Evolutionary conservation across 441 rosid genomes (phyloP), one percentile per base, ranked within the genome.

Genomic region (Populus hybrid): DNA sequence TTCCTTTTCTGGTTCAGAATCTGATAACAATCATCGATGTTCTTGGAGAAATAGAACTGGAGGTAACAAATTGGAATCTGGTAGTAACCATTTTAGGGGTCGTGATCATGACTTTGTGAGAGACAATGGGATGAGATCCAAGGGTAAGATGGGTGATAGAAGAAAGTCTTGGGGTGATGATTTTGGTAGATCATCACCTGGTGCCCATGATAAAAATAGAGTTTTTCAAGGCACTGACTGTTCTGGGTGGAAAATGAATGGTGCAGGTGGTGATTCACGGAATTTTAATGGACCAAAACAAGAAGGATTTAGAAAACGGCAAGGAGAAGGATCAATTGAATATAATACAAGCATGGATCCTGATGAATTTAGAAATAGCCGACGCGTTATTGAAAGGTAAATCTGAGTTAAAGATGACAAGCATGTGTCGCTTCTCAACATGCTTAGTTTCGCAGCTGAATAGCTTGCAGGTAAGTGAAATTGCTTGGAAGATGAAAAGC

Each of bases 381-480:
- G 90, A 32, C 86, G 90, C n/a, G 87, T 90, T 46, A 90, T 87
- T 38, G 90, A 87, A 81, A 83, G 90, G 81, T 89, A 71, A 82
- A 38, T 38, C 46, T 38, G 46, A 38, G 46, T 38, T 38, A 38
- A 38, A 38, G 12, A 38, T 38, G 46, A 38, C 12, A 38, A 10
- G 0, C 46, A 38, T 10, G 12, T 38, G 46, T 38, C 46, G 1
- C 42, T 8, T 38, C 42, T 38, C 46, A 40, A 40, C 50, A 42
- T 42, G 50, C 50, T 42, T 42, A 42, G 50, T 42, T 10, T 11
- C 50, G 14, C 50, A 2, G 50, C 16, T 10, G 46, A 40, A 40
- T 40, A 40, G 50, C 50, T 40, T 40, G 50, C 50, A 40, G 50
- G 0, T 40, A 40, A 10, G 14, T 42, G 14, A 42, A 42, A 10